A percentile compares a stretch with the other conserved stretches of the same genome.
Evolutionary conservation across 371 early-diverging fungal genomes (phyloP).

Genomic region (Saksenaea vasiformis): DNA sequence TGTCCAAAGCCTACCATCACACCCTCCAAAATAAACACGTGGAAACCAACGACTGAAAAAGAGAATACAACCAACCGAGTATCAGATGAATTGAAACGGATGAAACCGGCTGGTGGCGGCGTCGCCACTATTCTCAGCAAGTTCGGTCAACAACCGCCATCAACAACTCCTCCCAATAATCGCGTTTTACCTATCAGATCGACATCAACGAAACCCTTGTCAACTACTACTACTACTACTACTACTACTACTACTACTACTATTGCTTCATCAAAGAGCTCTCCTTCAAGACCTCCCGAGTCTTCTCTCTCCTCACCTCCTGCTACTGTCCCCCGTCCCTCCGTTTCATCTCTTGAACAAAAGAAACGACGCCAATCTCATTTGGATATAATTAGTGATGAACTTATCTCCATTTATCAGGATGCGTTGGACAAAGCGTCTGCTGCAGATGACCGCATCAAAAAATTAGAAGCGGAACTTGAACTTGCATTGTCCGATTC

Average conservation of each 20-base stretch:
- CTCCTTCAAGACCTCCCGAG: constrained; percentile 7
- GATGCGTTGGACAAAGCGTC: constrained; percentile 22
- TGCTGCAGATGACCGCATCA: constrained; percentile 23
- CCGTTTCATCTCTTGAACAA: neutral
- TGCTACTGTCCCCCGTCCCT: neutral
- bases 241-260: neutral
- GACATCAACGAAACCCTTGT: neutral
- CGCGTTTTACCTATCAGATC: constrained; percentile 1
- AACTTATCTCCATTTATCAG: constrained; percentile 30
- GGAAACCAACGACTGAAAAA: neutral
- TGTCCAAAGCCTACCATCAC: constrained; percentile 3
- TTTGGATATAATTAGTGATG: constrained; percentile 19
- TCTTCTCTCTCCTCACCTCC: neutral
- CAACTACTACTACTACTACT: neutral
- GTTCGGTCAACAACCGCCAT: constrained; percentile 18
- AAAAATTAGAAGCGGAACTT: constrained; percentile 28
- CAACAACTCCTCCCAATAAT: neutral
- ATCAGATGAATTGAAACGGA: constrained; percentile 14
- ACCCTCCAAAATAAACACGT: constrained; percentile 6
- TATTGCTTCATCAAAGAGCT: neutral
- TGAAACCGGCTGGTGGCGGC: constrained; percentile 12
- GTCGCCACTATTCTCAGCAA: constrained; percentile 29
- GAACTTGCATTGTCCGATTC: constrained; percentile 33
- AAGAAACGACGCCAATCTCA: neutral
- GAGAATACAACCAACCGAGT: neutral